phyloP scores from a whole-genome alignment of 257 asterid species.

The Plectranthus barbatus region DNA sequence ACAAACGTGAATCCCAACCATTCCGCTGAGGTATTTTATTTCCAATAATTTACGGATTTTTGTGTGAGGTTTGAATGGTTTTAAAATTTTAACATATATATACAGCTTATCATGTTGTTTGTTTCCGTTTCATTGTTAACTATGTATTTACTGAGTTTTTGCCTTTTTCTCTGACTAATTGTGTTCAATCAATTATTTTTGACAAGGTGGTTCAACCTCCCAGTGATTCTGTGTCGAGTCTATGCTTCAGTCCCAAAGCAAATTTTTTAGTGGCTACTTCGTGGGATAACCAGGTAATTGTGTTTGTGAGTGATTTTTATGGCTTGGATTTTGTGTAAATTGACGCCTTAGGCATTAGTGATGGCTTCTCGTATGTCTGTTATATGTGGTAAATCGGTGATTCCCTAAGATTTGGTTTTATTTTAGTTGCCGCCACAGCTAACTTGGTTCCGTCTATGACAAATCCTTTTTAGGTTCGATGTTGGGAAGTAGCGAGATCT shows the following conservation, averaged over 20 bases:
- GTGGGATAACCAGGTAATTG: slow-evolving; percentile 84
- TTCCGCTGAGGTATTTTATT: slow-evolving; percentile 64
- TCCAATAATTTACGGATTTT: no score
- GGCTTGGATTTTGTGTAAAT: neutral
- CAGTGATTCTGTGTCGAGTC: slow-evolving; percentile 68
- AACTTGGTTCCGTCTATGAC: neutral
- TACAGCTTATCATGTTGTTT: neutral
- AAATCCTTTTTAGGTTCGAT: slow-evolving; percentile 55
- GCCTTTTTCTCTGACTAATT: neutral
- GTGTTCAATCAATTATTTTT: neutral
- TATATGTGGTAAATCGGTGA: neutral
- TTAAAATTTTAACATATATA: no score
- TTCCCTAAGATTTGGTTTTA: neutral
- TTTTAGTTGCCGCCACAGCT: neutral
- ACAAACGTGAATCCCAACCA: slow-evolving; percentile 61
- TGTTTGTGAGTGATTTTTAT: neutral
- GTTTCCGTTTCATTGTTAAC: neutral
- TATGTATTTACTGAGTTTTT: neutral
- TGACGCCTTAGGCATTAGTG: neutral
- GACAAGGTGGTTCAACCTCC: slow-evolving; percentile 65
- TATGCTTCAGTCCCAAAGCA: slow-evolving; percentile 75
- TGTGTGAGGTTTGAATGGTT: no score
- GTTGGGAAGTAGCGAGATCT: slow-evolving; percentile 76
- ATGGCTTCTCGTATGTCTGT: neutral
- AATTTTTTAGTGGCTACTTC: slow-evolving; percentile 67